phyloP scores from a whole-genome alignment of 768 basidiomycete species.

The Leccinellum albellum region DNA sequence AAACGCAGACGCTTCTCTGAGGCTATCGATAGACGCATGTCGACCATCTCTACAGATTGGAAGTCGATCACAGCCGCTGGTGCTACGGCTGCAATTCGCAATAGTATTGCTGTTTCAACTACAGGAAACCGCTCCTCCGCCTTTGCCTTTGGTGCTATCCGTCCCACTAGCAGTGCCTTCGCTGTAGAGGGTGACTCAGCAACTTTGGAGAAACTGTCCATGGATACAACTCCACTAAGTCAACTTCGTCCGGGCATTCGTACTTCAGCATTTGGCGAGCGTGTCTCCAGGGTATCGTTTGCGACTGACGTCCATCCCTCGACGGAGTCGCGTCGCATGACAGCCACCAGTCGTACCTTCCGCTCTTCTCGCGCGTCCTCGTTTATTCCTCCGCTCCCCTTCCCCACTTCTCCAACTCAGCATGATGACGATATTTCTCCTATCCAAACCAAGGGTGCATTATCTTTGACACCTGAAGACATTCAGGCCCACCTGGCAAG shows the following conservation, averaged over 20 bases:
- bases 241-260: slow-evolving; percentile 55
- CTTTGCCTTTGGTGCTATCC: slow-evolving; percentile 59
- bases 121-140: slow-evolving; percentile 38
- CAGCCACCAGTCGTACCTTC: slow-evolving; percentile 40
- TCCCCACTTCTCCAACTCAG: slow-evolving; percentile 9
- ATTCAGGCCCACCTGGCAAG: slow-evolving; percentile 52
- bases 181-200: slow-evolving; percentile 41
- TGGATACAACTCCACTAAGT: slow-evolving; percentile 37
- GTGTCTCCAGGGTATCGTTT: slow-evolving; percentile 64
- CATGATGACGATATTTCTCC: slow-evolving; percentile 39
- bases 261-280: slow-evolving; percentile 46
- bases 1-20: slow-evolving; percentile 60
- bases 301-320: slow-evolving; percentile 55
- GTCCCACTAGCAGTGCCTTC: slow-evolving; percentile 43
- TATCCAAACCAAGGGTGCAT: slow-evolving; percentile 40
- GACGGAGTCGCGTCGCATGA: slow-evolving; percentile 41
- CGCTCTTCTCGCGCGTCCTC: slow-evolving; percentile 42
- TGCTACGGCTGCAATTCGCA: slow-evolving; percentile 70
- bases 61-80: slow-evolving; percentile 66
- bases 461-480: slow-evolving; percentile 53
- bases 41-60: slow-evolving; percentile 76
- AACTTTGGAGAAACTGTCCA: slow-evolving; percentile 35
- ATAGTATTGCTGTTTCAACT: slow-evolving; percentile 52
- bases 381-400: slow-evolving; percentile 40
- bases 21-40: slow-evolving; percentile 79